Conservation (phyloP, 495 filamentous ascomycete genomes). For the Xylona heveae region DNA sequence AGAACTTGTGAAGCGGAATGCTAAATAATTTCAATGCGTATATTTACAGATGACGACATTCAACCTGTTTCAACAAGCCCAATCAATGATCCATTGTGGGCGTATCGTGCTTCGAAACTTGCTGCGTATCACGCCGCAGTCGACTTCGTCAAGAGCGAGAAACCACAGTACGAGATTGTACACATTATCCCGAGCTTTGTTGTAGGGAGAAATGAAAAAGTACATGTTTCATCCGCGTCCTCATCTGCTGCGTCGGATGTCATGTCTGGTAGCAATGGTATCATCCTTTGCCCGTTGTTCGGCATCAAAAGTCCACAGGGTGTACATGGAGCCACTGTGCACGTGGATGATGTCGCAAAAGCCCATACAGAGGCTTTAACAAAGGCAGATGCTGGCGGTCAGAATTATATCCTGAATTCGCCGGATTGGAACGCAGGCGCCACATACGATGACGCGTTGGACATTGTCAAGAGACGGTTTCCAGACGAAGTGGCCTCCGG, state of each 20-base stretch:
- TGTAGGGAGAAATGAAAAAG: slow-evolving; percentile 21
- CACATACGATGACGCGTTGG: not conserved
- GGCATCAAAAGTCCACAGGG: not conserved
- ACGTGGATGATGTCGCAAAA: slow-evolving; percentile 1
- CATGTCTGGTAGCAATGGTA: slow-evolving; percentile 1
- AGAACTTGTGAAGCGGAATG: no score
- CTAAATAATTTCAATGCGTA: no score
- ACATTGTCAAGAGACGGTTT: not conserved
- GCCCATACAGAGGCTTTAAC: not conserved
- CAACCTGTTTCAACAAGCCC: slow-evolving; percentile 3
- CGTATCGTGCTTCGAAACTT: slow-evolving; percentile 15
- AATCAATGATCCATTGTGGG: slow-evolving; percentile 10
- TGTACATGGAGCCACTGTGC: not conserved
- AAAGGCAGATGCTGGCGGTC: not conserved
- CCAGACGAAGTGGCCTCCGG: not conserved
- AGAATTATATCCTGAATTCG: not conserved
- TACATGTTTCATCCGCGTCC: no score
- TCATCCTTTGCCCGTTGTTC: not conserved
- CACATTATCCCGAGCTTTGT: slow-evolving; percentile 24
- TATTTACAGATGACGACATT: not conserved
- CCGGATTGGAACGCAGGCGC: not conserved
- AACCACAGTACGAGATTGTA: slow-evolving; percentile 23
- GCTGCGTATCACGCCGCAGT: slow-evolving; percentile 20
- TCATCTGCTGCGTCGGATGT: slow-evolving; percentile 13
- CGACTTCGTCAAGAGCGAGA: slow-evolving; percentile 17